Percentiles rank a stretch among this genome's conserved stretches.
Conservation (phyloP, 306 rosid species). For the Pyrus bretschneideri region DNA sequence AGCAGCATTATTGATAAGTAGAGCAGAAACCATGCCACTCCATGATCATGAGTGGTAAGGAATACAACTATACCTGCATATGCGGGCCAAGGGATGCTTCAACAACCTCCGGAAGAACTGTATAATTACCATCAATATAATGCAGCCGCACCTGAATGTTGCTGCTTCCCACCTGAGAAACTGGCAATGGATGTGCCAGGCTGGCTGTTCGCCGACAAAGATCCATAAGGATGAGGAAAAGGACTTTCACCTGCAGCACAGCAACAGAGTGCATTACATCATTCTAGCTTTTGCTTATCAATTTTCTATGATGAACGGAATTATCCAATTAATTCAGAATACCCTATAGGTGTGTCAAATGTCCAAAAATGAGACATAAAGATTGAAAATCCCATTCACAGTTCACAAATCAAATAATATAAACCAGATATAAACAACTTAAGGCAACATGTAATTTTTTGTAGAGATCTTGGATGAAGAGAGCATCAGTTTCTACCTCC, state of each 20-base stretch:
- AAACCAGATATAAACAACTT: not conserved
- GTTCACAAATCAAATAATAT: not conserved
- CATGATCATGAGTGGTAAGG: not conserved
- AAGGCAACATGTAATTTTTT: not conserved
- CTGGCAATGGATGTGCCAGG: conserved; percentile 74
- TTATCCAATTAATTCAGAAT: not conserved
- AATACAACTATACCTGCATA: conserved; percentile 61
- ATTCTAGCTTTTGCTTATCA: not conserved
- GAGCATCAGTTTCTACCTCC: conserved; percentile 48
- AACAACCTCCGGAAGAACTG: conserved; percentile 88
- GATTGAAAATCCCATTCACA: not conserved
- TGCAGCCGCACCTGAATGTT: conserved; percentile 89
- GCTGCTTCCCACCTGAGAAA: conserved; percentile 84
- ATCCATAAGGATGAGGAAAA: conserved; percentile 80
- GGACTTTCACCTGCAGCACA: conserved; percentile 69
- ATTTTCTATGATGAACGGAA: not conserved
- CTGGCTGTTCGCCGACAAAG: conserved; percentile 77
- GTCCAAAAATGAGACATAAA: not conserved
- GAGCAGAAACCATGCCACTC: not conserved
- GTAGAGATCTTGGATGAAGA: not conserved
- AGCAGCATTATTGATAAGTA: not conserved
- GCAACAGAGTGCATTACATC: conserved; percentile 17
- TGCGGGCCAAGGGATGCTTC: conserved; percentile 94
- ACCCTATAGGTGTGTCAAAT: not conserved
- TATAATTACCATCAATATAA: conserved; percentile 88